Base-by-base conservation (phyloP, 352 stramenopile genomes). In the Phytophthora sp. region DNA sequence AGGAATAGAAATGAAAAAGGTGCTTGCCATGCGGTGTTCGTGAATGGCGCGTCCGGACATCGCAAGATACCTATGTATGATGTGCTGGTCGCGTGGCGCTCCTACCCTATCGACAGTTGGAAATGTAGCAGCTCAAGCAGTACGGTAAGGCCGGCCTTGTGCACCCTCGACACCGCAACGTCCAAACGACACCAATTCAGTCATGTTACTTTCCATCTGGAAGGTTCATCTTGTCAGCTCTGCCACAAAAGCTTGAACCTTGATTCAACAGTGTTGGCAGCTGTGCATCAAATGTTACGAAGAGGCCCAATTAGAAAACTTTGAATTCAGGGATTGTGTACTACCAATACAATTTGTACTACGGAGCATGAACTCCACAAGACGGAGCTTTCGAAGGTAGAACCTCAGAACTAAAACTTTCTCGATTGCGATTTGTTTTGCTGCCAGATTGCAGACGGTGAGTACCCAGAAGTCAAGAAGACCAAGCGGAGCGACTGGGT, bases 371-470 rank as follows among this genome's bases (percentile, higher is more conserved):
- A n/a, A n/a, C n/a, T n/a, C n/a, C n/a, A n/a, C n/a, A n/a, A n/a
- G n/a, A n/a, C n/a, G n/a, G n/a, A n/a, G n/a, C n/a, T n/a, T n/a
- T n/a, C n/a, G n/a, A n/a, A n/a, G n/a, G n/a, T n/a, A n/a, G n/a
- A n/a, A n/a, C n/a, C n/a, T n/a, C n/a, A n/a, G n/a, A n/a, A n/a
- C n/a, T n/a, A n/a, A n/a, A n/a, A n/a, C n/a, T n/a, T n/a, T n/a
- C n/a, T n/a, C n/a, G n/a, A n/a, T n/a, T n/a, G n/a, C n/a, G n/a
- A n/a, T n/a, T n/a, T n/a, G n/a, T n/a, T n/a, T n/a, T n/a, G n/a
- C n/a, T n/a, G n/a, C n/a, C n/a, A 92, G 83, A 75, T 92, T 39
- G 80, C 74, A 4, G 83, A 92, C 24, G 81, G 83, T 20, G 83
- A 92, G 11, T 80, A 69, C 26, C 58, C 63, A 0, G 85, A 91